A percentile compares a stretch with the other conserved stretches of the same genome.
phyloP scores from a whole-genome alignment of 495 filamentous ascomycete genomes.

The Talaromyces thailandensis region DNA sequence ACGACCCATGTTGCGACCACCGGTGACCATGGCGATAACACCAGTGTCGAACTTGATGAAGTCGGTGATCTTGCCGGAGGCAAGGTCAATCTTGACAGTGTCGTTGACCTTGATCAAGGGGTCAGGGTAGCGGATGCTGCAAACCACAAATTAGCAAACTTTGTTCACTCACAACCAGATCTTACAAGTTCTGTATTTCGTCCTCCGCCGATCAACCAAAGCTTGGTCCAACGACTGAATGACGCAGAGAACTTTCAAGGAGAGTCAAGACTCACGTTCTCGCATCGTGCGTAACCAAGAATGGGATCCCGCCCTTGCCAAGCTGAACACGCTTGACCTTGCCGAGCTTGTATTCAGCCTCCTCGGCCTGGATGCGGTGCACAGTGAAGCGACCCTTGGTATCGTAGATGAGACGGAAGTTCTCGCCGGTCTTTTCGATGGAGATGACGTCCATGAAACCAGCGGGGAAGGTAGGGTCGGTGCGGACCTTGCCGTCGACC shows the following conservation, averaged over 20 bases:
- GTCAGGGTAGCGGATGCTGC: slow-evolving; percentile 97
- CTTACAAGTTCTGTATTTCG: slow-evolving; percentile 31
- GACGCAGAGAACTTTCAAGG: slow-evolving; percentile 64
- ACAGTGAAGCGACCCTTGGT: slow-evolving; percentile 99
- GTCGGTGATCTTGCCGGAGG: slow-evolving; percentile 93
- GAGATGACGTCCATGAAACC: slow-evolving; percentile 99
- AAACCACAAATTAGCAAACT: slow-evolving; percentile 29
- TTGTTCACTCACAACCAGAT: slow-evolving; percentile 11
- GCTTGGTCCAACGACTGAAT: slow-evolving; percentile 99
- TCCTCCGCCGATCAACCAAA: slow-evolving; percentile 69
- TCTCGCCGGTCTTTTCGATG: slow-evolving; percentile 98
- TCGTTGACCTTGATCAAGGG: slow-evolving; percentile 98
- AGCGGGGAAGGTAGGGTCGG: slow-evolving; percentile 92
- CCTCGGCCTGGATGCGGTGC: slow-evolving; percentile 94
- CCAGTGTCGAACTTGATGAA: slow-evolving; percentile 97
- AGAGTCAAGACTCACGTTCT: slow-evolving; percentile 85
- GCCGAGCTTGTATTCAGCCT: slow-evolving; percentile 98
- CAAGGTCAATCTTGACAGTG: slow-evolving; percentile 96
- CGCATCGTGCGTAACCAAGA: slow-evolving; percentile 99
- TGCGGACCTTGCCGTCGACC: slow-evolving; percentile 99
- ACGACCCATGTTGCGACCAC: slow-evolving; percentile 99
- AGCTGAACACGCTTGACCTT: slow-evolving; percentile 99
- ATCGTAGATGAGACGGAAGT: slow-evolving; percentile 99
- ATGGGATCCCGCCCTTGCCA: slow-evolving; percentile 98
- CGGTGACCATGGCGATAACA: slow-evolving; percentile 93